A percentile compares a stretch with the other conserved stretches of the same genome.
Conservation (phyloP, 2,329 filamentous ascomycete species). For the Colletotrichum truncatum region DNA sequence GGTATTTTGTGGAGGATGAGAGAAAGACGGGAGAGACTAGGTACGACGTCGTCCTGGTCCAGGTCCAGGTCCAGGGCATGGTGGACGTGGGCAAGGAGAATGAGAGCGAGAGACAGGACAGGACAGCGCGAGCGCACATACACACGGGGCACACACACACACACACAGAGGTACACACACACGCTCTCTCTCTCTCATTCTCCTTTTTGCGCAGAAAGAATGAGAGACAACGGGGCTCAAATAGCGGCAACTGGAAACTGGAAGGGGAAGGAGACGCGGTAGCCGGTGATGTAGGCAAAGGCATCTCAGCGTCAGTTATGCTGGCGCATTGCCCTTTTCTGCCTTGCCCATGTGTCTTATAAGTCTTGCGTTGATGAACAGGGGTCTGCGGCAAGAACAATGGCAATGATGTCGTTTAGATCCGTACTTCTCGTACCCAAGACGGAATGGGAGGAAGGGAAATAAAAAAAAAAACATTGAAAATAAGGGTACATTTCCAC, state of each 20-base stretch:
- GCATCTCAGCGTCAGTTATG: background rate
- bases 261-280: background rate
- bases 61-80: background rate
- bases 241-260: too few species aligned
- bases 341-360: background rate
- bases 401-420: background rate
- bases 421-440: too few species aligned
- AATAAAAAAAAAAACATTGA: too few species aligned
- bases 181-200: too few species aligned
- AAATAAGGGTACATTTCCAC: too few species aligned
- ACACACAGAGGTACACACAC: background rate
- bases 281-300: background rate
- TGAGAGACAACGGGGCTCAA: background rate
- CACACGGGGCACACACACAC: background rate
- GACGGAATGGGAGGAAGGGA: too few species aligned
- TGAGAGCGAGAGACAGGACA: constrained; percentile 13
- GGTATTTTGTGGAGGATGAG: constrained; percentile 13
- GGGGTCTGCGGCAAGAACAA: constrained; percentile 5
- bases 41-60: background rate
- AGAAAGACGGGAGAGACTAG: constrained; percentile 9
- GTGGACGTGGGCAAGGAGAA: background rate
- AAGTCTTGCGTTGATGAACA: background rate
- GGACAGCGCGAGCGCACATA: background rate
- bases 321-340: background rate
- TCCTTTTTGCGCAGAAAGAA: background rate